phyloP scores from a whole-genome alignment of 768 basidiomycete species.

The Grammothele lineata region DNA sequence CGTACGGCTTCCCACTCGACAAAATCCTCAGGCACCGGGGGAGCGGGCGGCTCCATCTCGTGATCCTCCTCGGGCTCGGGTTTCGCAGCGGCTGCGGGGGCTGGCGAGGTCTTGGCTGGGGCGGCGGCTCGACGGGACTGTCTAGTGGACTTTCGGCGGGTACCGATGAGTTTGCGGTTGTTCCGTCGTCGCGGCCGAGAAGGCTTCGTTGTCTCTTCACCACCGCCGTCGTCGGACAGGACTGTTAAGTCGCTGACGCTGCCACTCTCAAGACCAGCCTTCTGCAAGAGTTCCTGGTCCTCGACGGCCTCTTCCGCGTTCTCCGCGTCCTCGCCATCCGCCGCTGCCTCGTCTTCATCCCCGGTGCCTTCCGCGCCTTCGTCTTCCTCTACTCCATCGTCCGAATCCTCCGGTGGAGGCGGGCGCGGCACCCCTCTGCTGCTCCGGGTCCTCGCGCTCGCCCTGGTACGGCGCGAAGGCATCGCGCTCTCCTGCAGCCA shows the following conservation, averaged over 20 bases:
- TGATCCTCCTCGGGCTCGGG: slow-evolving; percentile 19
- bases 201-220: slow-evolving; percentile 8
- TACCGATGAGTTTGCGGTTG: too few relatives aligned
- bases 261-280: slow-evolving; percentile 61
- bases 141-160: not conserved
- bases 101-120: not conserved
- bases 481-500: slow-evolving; percentile 44
- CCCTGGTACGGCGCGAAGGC: slow-evolving; percentile 1
- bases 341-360: slow-evolving; percentile 1
- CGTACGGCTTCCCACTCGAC: slow-evolving; percentile 91
- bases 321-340: slow-evolving; percentile 1
- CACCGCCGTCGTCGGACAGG: slow-evolving; percentile 47
- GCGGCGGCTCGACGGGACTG: not conserved
- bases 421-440: slow-evolving; percentile 15
- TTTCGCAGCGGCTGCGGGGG: slow-evolving; percentile 3
- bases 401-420: not conserved
- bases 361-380: not conserved
- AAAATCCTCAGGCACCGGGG: slow-evolving; percentile 46
- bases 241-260: slow-evolving; percentile 74
- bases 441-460: slow-evolving; percentile 9
- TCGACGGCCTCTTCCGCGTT: slow-evolving; percentile 19
- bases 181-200: too few relatives aligned
- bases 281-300: slow-evolving; percentile 10
- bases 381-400: not conserved
- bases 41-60: slow-evolving; percentile 17